Evolutionary conservation across 225 moss, liverwort and hornwort genomes (phyloP).

Genomic region (Rhytidiadelphus loreus): DNA sequence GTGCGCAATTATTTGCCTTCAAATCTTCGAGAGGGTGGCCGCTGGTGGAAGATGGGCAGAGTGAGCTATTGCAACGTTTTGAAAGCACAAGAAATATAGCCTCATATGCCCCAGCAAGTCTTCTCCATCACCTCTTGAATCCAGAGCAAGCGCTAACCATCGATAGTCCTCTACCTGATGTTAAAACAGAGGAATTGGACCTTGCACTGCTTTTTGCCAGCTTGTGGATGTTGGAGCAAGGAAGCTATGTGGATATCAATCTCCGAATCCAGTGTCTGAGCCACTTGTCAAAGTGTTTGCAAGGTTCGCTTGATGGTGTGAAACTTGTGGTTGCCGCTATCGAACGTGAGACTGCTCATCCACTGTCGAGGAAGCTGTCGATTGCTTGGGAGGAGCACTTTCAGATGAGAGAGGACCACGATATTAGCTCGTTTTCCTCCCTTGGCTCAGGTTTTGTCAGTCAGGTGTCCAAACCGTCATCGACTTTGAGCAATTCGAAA

Average conservation of each 20-base stretch:
- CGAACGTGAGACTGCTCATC: conserved; percentile 51
- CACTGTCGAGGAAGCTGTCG: conserved; percentile 36
- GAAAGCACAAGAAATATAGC: conserved; percentile 7
- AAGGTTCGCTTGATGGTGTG: conserved; percentile 22
- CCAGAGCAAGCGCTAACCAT: not conserved
- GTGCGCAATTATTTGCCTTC: conserved; percentile 34
- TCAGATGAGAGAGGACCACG: not conserved
- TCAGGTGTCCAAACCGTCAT: not conserved
- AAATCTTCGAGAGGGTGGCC: conserved; percentile 35
- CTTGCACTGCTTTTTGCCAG: conserved; percentile 39
- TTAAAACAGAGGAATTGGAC: conserved; percentile 23
- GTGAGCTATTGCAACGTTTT: conserved; percentile 12
- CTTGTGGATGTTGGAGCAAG: conserved; percentile 88
- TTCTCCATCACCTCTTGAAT: conserved; percentile 34
- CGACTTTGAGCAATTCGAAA: conserved; percentile 1
- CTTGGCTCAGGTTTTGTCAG: not conserved
- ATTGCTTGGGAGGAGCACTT: conserved; percentile 31
- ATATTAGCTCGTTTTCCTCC: not conserved
- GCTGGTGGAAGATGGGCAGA: conserved; percentile 6
- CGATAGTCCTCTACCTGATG: not conserved
- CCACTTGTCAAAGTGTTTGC: conserved; percentile 18
- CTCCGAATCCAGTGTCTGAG: conserved; percentile 58
- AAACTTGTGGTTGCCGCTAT: conserved; percentile 32
- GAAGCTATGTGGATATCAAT: conserved; percentile 45
- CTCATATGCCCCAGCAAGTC: conserved; percentile 28